phyloP scores from a whole-genome alignment of 306 rosid genomes.

The Corylus heterophylla region DNA sequence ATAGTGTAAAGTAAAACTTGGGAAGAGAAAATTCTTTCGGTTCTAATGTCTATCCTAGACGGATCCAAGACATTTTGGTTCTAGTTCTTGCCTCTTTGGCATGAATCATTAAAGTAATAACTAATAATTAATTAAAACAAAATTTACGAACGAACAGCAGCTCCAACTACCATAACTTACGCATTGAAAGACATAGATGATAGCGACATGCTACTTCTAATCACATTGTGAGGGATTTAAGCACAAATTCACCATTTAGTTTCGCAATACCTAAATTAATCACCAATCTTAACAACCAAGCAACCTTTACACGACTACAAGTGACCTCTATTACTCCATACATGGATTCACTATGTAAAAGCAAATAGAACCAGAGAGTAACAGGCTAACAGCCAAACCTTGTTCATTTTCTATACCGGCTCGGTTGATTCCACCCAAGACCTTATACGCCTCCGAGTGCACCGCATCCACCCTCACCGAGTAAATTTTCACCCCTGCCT shows the following conservation, averaged over 20 bases:
- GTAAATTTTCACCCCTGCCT: slow-evolving; percentile 62
- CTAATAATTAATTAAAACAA: too few species aligned
- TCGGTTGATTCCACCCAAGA: slow-evolving; percentile 61
- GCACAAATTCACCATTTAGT: not conserved
- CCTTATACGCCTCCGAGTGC: slow-evolving; percentile 61
- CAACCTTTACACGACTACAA: not conserved
- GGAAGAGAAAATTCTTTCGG: not conserved
- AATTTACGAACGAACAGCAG: not conserved
- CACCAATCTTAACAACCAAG: not conserved
- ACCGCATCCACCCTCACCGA: slow-evolving; percentile 60
- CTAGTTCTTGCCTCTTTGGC: not conserved
- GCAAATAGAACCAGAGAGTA: not conserved
- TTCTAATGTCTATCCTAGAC: not conserved
- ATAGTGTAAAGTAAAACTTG: not conserved
- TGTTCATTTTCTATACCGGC: slow-evolving; percentile 52
- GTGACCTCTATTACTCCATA: not conserved
- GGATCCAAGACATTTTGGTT: not conserved
- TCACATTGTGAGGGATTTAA: not conserved
- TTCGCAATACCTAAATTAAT: not conserved
- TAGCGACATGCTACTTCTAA: not conserved
- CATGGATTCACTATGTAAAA: not conserved
- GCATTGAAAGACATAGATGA: not conserved
- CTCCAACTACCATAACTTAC: not conserved
- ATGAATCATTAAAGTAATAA: not conserved
- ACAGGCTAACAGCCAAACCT: slow-evolving; percentile 29